phyloP scores from a whole-genome alignment of 768 basidiomycete genomes.

The Zangia roseola region DNA sequence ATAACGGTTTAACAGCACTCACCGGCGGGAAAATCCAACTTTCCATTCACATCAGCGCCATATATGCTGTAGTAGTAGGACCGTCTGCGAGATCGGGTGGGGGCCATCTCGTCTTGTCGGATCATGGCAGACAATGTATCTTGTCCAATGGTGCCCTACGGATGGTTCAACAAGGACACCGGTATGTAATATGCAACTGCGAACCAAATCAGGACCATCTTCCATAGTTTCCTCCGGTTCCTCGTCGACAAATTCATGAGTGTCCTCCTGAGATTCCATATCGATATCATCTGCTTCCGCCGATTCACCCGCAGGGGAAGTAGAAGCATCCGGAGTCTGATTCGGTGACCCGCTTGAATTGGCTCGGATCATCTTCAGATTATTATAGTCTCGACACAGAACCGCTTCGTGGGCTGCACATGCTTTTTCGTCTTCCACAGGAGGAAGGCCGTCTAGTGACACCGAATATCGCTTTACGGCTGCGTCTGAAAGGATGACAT shows the following conservation, averaged over 20 bases:
- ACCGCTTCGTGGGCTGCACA: slow-evolving; percentile 46
- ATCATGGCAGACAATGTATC: slow-evolving; percentile 75
- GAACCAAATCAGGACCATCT: slow-evolving; percentile 28
- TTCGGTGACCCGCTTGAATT: slow-evolving; percentile 16
- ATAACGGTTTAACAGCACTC: not conserved
- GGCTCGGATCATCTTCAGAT: slow-evolving; percentile 28
- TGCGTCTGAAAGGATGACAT: slow-evolving; percentile 41
- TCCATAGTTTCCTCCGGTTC: slow-evolving; percentile 14
- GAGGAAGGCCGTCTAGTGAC: slow-evolving; percentile 54
- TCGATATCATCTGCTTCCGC: slow-evolving; percentile 7
- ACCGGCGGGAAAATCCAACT: slow-evolving; percentile 63
- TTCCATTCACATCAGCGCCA: slow-evolving; percentile 42
- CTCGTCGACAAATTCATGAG: slow-evolving; percentile 16
- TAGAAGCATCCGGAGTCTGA: slow-evolving; percentile 1
- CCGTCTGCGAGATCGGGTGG: slow-evolving; percentile 56
- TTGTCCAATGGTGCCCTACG: slow-evolving; percentile 67
- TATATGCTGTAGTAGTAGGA: slow-evolving; percentile 46
- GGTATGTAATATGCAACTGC: slow-evolving; percentile 1
- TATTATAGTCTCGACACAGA: slow-evolving; percentile 55
- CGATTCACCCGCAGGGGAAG: slow-evolving; percentile 11
- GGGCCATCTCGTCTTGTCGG: slow-evolving; percentile 65
- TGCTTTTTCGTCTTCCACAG: slow-evolving; percentile 47
- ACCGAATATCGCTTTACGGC: slow-evolving; percentile 53
- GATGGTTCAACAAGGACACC: slow-evolving; percentile 7
- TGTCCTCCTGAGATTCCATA: slow-evolving; percentile 12